phyloP scores from a whole-genome alignment of 2,329 filamentous ascomycete genomes.

The Dactylellina sp. region DNA sequence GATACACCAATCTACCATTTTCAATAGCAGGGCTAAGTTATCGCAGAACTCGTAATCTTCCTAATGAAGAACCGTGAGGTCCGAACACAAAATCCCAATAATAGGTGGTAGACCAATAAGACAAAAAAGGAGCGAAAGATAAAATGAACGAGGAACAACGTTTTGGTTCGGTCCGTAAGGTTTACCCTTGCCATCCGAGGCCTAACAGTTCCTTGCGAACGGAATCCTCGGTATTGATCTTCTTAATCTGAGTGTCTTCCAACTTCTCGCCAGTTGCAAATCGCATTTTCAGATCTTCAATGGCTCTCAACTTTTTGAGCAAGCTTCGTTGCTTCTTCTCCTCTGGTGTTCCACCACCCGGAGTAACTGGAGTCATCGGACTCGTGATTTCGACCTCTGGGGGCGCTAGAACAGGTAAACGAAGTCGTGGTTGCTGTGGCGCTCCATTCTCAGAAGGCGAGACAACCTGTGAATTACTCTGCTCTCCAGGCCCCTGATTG shows the following conservation, averaged over 20 bases:
- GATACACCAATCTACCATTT: constrained; percentile 21
- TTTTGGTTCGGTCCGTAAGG: neutral
- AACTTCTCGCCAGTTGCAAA: constrained; percentile 94
- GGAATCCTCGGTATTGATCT: constrained; percentile 87
- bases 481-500: constrained; percentile 52
- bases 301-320: constrained; percentile 96
- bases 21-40: neutral
- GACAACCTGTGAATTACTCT: constrained; percentile 61
- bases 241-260: constrained; percentile 98
- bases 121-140: constrained; percentile 8
- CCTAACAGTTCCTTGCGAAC: constrained; percentile 85
- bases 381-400: constrained; percentile 61
- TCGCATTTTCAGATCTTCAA: constrained; percentile 98
- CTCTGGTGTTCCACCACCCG: constrained; percentile 67
- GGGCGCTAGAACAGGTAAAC: constrained; percentile 59
- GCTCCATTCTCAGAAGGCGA: constrained; percentile 60
- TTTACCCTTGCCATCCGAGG: constrained; percentile 67
- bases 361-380: constrained; percentile 68
- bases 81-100: constrained; percentile 18
- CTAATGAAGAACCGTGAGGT: neutral
- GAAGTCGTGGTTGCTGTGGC: constrained; percentile 61
- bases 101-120: constrained; percentile 21
- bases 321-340: constrained; percentile 92
- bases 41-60: constrained; percentile 3
- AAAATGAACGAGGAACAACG: neutral